Base-by-base conservation (phyloP, 345 rosid genomes). In the Jatropha curcas region DNA sequence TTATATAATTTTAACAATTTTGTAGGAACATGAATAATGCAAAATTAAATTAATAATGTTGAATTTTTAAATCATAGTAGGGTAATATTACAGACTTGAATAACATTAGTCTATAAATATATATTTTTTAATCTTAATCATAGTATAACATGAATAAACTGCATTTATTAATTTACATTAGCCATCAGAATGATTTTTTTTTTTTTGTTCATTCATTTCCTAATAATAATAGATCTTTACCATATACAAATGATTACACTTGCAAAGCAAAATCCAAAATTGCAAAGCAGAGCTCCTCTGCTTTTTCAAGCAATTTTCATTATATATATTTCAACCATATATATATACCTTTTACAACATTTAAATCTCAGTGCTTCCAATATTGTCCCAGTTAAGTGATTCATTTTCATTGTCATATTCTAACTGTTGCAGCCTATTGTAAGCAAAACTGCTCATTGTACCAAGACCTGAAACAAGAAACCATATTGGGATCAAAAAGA, bases 391-490 rank as follows among this genome's bases (percentile, higher is more conserved):
- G 48, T 85, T 86, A 2, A 79, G 16, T 5, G 90, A 75, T 80
- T 77, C 84, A 43, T 85, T 81, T 52, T 86, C 84, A 51, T 57
- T 60, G 33, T 80, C 76, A 48, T 48, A 63, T 37, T 84, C 90
- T 24, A 83, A 71, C 4, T 68, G 77, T 46, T 86, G 86, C 79
- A 82, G 79, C 83, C 91, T 80, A 77, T 76, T 76, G 30, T 69
- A 78, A 12, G 82, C 87, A 81, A 92, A 68, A 82, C 86, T 80
- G 79, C 93, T 86, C 96, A 94, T 94, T 72, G 82, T 76, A 25
- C 89, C 88, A 25, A 92, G 85, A 81, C 96, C 98, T 94, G 90
- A 46, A 77, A 73, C 41, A 70, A 45, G 31, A 39, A 59, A 76
- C 46, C 73, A 50, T 14, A 57, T 43, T 61, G 45, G n/a, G 6